Evolutionary conservation across 805 yeast genomes (phyloP), one percentile per base, ranked within the genome.

Genomic region (Pichia californica): DNA sequence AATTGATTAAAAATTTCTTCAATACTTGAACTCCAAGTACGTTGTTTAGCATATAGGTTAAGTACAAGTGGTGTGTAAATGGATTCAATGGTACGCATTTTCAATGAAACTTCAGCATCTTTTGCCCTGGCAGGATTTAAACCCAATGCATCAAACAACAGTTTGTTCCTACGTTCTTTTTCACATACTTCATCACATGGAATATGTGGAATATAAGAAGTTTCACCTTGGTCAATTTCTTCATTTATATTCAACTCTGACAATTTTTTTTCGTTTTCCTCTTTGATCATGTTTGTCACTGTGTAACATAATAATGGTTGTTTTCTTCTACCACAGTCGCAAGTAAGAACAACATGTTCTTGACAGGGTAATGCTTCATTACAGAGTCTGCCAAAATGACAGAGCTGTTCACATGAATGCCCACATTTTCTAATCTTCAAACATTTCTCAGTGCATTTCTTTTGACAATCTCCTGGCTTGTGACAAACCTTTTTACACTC

Each of bases 181-280:
- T 68, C 77, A 66, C 97, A 88, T 21, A 75, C 77, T 9, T 79
- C 83, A 55, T 81, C 84, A 68, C 96, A 88, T 19, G 69, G 71
- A 21, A 63, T 63, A 13, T 52, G 58, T 8, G 71, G 65, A 21
- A 26, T 15, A 23, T 10, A 33, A n/a, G 13, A 18, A 2, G 19
- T 3, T 1, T 33, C 43, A 32, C 19, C 40, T 4, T 13, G 36
- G 3, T 16, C 14, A 13, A 20, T 6, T 11, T 15, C 6, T 3
- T 30, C 43, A 32, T 23, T 36, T 21, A 15, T 37, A 7, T 14
- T 36, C 3, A 8, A 11, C 16, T 35, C 28, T 13, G 9, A 7
- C 9, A 23, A 23, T 9, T 35, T 16, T 14, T 23, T 10, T 5
- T 23, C 18, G 13, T 35, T 35, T 14, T 20, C 16, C n/a, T 40